These are phyloP conservation scores for Castanea crenata DNA, from an alignment of 306 rosid genomes.

Conservation along the genomic window DNA sequence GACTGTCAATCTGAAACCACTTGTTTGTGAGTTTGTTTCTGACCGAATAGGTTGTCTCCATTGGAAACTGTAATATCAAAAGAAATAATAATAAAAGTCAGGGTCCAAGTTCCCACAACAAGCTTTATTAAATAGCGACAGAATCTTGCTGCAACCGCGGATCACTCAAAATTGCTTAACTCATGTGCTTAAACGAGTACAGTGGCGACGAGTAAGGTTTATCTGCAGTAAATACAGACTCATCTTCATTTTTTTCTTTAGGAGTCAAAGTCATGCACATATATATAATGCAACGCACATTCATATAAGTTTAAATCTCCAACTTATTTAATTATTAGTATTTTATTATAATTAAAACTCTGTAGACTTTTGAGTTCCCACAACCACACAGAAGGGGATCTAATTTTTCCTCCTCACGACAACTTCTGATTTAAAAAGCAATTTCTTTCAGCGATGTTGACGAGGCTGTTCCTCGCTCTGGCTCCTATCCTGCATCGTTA, in stretches of 20 bases:
- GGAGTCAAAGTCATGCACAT: background rate
- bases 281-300: constrained; percentile 20
- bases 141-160: constrained; percentile 41
- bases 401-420: background rate
- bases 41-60: background rate
- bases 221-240: background rate
- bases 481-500: background rate
- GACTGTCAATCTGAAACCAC: too few species aligned
- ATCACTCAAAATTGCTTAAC: constrained; percentile 42
- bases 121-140: constrained; percentile 1
- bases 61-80: background rate
- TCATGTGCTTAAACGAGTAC: constrained; percentile 58
- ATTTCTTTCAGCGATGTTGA: background rate
- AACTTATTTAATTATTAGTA: background rate
- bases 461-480: background rate
- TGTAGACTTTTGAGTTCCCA: too few species aligned
- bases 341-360: background rate
- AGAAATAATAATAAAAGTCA: background rate
- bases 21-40: too few species aligned
- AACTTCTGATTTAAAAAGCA: background rate
- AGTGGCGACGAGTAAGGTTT: constrained; percentile 34
- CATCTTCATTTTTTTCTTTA: too few species aligned
- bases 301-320: background rate
- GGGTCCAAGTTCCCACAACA: background rate
- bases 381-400: background rate